Evolutionary conservation across 2,329 filamentous ascomycete species (phyloP), one percentile per base, ranked within the genome.

Genomic region (Calonectria naviculata): DNA sequence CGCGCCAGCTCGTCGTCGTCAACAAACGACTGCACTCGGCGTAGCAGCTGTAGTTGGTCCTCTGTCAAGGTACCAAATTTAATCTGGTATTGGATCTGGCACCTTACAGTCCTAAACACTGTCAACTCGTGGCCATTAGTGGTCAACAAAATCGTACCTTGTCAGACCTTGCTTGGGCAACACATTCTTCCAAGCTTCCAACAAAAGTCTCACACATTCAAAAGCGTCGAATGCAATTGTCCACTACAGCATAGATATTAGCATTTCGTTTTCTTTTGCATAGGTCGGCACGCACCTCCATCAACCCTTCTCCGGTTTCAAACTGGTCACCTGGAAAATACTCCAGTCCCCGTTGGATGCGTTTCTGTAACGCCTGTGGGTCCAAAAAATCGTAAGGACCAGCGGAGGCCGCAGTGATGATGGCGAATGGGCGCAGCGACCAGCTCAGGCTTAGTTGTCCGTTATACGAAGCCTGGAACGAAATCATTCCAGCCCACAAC

Each of bases 371-470:
- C 4, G 62, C 4, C 0, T 1, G 17, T 0, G 1, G 0, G 24
- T 21, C 60, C 0, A 46, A 0, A 0, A 1, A 0, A 0, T 8
- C 0, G 0, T 0, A n/a, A 8, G 19, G n/a, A 42, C 6, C 19
- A 3, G 19, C 4, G n/a, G 12, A n/a, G n/a, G 3, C 0, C 0
- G 0, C 13, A 2, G 1, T 0, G 0, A 74, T 12, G 1, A 4
- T 15, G 6, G 70, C 73, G 3, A 65, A 17, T 6, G n/a, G 46
- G 0, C 70, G 74, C 1, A 76, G 41, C 1, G 72, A 61, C n/a
- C 21, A 4, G 5, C 0, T 63, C 0, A 73, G 5, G 0, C 0
- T 8, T 0, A 49, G 47, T 10, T 7, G 19, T 7, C 34, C 13
- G 0, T 41, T 13, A 8, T 34, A 46, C 0, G 9, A 44, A 3